phyloP scores from a whole-genome alignment of 1,284 basidiomycete genomes.

The Ustilago xerochloae region DNA sequence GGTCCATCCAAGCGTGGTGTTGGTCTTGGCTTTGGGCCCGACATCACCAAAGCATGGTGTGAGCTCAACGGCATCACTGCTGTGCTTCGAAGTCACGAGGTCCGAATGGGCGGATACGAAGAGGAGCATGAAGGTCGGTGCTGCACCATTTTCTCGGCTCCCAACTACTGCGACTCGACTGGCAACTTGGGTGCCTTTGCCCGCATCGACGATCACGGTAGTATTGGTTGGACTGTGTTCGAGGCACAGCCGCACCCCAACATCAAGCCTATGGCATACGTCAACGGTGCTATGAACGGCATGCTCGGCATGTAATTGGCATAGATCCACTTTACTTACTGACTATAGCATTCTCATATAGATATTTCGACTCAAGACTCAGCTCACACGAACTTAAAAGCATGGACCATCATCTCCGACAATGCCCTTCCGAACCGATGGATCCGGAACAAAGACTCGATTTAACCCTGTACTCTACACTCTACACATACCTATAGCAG shows the following conservation, averaged over 20 bases:
- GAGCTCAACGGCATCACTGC: constrained; percentile 86
- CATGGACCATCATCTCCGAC: not conserved
- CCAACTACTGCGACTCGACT: constrained; percentile 65
- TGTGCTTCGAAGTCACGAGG: constrained; percentile 95
- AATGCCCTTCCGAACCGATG: not conserved
- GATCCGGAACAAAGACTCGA: not conserved
- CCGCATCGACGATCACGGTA: constrained; percentile 79
- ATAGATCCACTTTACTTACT: not conserved
- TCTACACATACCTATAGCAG: not conserved
- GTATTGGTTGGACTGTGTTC: constrained; percentile 80
- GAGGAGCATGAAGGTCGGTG: constrained; percentile 89
- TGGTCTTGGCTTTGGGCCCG: constrained; percentile 91
- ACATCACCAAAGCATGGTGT: constrained; percentile 77
- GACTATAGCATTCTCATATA: not conserved
- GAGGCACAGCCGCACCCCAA: constrained; percentile 87
- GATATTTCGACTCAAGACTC: not conserved
- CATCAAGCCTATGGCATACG: constrained; percentile 91
- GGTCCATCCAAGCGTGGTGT: constrained; percentile 97
- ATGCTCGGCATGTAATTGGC: constrained; percentile 42
- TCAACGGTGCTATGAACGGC: constrained; percentile 56
- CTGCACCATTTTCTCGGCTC: constrained; percentile 77
- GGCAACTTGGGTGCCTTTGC: constrained; percentile 71
- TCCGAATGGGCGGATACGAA: constrained; percentile 86
- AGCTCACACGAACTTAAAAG: not conserved
- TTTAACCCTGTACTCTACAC: constrained; percentile 16